A percentile compares a stretch with the other conserved stretches of the same genome.
These are phyloP conservation scores for Isoetes taiwanensis DNA, from an alignment of 75 land plant species.

Conservation along the genomic window DNA sequence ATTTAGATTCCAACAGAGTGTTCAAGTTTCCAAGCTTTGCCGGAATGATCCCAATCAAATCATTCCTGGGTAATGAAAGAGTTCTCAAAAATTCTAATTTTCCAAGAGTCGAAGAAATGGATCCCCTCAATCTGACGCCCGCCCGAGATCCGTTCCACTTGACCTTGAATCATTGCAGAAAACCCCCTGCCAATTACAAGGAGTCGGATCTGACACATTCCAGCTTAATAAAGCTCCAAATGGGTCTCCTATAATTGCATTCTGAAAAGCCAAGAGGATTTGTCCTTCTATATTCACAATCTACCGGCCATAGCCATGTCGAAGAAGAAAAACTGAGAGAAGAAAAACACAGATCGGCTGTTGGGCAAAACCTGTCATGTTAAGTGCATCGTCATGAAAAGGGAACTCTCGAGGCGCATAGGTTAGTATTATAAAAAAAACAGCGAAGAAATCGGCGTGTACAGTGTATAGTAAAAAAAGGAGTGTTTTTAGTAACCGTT, in stretches of 20 bases:
- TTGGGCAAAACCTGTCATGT: too few species aligned
- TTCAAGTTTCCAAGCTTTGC: constrained; percentile 22
- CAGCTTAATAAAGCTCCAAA: constrained; percentile 34
- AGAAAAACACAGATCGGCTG: too few species aligned
- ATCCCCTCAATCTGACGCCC: constrained; percentile 41
- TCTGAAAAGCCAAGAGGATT: constrained; percentile 55
- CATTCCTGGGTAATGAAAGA: constrained; percentile 52
- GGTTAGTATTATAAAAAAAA: too few species aligned
- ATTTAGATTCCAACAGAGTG: constrained; percentile 71
- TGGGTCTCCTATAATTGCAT: constrained; percentile 49
- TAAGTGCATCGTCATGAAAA: too few species aligned
- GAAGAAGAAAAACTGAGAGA: too few species aligned
- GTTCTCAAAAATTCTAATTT: constrained; percentile 31
- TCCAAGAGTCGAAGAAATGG: constrained; percentile 35
- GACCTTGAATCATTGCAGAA: constrained; percentile 45
- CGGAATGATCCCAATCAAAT: constrained; percentile 53
- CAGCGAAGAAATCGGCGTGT: too few species aligned
- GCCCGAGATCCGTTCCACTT: constrained; percentile 53
- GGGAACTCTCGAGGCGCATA: too few species aligned
- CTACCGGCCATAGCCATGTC: too few species aligned
- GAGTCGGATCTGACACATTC: constrained; percentile 38
- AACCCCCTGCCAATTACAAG: constrained; percentile 66
- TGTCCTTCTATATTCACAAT: constrained; percentile 63
- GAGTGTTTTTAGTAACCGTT: too few species aligned
- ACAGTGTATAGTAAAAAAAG: too few species aligned